Percentiles rank a stretch among this genome's conserved stretches.
Evolutionary conservation across 2,329 filamentous ascomycete genomes (phyloP).

Genomic region (Cercospora janseana): DNA sequence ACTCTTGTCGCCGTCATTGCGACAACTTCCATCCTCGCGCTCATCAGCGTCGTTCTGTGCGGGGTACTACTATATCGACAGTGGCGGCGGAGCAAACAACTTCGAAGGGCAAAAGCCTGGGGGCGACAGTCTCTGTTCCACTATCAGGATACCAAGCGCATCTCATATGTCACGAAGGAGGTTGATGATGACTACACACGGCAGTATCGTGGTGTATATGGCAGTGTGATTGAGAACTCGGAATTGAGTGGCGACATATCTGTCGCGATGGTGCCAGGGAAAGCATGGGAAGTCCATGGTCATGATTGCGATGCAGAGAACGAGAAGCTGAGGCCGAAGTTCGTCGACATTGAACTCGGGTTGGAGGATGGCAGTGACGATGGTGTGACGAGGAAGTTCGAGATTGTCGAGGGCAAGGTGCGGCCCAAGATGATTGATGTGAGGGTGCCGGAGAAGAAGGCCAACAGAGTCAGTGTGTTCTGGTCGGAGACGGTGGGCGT

Average conservation of each 20-base stretch:
- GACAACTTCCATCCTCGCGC: constrained; percentile 26
- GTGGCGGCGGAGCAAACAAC: constrained; percentile 18
- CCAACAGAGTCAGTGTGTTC: constrained; percentile 28
- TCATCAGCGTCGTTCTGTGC: constrained; percentile 23
- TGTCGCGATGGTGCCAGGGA: constrained; percentile 27
- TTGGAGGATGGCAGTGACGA: not conserved
- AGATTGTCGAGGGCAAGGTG: constrained; percentile 6
- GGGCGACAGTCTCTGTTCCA: constrained; percentile 25
- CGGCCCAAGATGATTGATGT: constrained; percentile 20
- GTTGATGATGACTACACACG: constrained; percentile 30
- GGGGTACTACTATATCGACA: constrained; percentile 25
- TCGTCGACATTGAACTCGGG: constrained; percentile 6
- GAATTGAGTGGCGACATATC: constrained; percentile 30
- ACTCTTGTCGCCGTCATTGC: constrained; percentile 29
- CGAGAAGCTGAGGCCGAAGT: not conserved
- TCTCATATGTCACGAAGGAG: constrained; percentile 30
- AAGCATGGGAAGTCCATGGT: constrained; percentile 26
- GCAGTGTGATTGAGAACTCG: constrained; percentile 31
- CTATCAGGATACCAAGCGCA: constrained; percentile 18
- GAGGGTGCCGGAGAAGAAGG: constrained; percentile 11
- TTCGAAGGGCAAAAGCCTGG: constrained; percentile 24
- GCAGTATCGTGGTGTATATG: constrained; percentile 28
- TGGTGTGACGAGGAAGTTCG: constrained; percentile 5
- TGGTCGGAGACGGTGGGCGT: constrained; percentile 30
- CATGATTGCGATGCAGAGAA: not conserved